A percentile compares a stretch with the other conserved stretches of the same genome.
Conservation (phyloP, 176 grass and related monocot species). For the Dactylis glomerata region DNA sequence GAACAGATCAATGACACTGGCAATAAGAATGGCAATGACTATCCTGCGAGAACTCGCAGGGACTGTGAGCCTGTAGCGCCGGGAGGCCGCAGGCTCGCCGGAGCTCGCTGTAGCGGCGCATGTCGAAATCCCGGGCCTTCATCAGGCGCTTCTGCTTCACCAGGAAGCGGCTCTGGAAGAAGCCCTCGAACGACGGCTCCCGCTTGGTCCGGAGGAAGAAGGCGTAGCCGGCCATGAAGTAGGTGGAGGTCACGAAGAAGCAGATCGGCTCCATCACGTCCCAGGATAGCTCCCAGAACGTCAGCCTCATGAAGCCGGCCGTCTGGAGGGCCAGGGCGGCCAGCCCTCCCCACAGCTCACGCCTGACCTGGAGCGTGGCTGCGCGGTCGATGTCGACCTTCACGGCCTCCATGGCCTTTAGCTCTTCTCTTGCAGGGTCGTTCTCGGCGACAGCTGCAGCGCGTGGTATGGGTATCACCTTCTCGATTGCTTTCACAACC, state of each 20-base stretch:
- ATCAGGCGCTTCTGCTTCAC: constrained; percentile 70
- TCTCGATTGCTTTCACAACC: constrained; percentile 82
- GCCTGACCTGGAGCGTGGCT: constrained; percentile 36
- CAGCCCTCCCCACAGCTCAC: constrained; percentile 76
- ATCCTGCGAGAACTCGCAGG: constrained; percentile 1
- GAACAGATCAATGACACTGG: constrained; percentile 43
- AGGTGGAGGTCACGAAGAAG: constrained; percentile 83
- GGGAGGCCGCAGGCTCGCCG: constrained; percentile 41
- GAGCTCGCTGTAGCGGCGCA: constrained; percentile 61
- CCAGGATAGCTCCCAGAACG: constrained; percentile 98
- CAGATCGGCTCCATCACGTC: constrained; percentile 99
- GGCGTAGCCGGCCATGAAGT: constrained; percentile 86
- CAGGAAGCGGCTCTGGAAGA: constrained; percentile 66
- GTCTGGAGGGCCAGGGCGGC: constrained; percentile 66
- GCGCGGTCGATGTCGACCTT: constrained; percentile 61
- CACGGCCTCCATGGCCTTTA: constrained; percentile 65
- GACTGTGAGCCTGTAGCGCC: neutral
- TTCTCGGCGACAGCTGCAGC: neutral
- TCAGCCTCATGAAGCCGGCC: constrained; percentile 78
- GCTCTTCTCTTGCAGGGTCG: constrained; percentile 32
- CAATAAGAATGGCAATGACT: constrained; percentile 31
- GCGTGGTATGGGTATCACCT: constrained; percentile 41
- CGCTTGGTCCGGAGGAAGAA: constrained; percentile 91
- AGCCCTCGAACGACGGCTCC: constrained; percentile 89
- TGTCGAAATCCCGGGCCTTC: constrained; percentile 38